Base-by-base conservation (phyloP, 495 filamentous ascomycete genomes). In the Neurospora terricola region DNA sequence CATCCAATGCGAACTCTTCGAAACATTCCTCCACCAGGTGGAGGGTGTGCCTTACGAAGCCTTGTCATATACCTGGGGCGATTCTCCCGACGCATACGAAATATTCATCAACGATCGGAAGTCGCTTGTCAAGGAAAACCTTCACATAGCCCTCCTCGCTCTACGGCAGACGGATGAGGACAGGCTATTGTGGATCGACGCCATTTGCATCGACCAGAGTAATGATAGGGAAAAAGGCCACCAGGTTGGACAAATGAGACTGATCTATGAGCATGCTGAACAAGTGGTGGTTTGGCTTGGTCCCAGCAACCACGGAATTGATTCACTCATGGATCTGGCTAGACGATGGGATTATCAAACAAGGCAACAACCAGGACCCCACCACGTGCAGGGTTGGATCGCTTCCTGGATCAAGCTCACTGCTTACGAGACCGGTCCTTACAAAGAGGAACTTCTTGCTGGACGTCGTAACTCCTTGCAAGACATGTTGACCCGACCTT, bases 1-100 rank as follows among this genome's bases (percentile, higher is more conserved):
- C 0, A 62, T 76, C 12, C 38, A 40, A 23, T 76, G 75, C 48
- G 38, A 40, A 10, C 70, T 76, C n/a, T 27, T 71, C 21, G 71
- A 74, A 9, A 38, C 70, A 4, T 38, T 38, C 37, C 75, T 71
- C 5, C 21, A 62, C 27, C n/a, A 68, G n/a, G 45, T 16, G 2
- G 48, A 72, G 1, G 54, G 69, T 5, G 14, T 70, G 0, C 71
- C 71, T 7, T 83, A 82, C 59, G 75, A 81, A 45, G 79, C 80
- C 18, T 62, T 82, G 18, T 82, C 81, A 23, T 82, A 81, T 72
- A 59, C 69, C 66, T 82, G 81, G 80, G 8, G n/a, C n/a, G n/a
- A n/a, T n/a, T n/a, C n/a, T n/a, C n/a, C n/a, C n/a, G n/a, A n/a
- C n/a, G n/a, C n/a, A n/a, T n/a, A n/a, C n/a, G n/a, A n/a, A n/a